Evolutionary conservation across 208 protist species (phyloP).

Genomic region (Strigomonas galati): DNA sequence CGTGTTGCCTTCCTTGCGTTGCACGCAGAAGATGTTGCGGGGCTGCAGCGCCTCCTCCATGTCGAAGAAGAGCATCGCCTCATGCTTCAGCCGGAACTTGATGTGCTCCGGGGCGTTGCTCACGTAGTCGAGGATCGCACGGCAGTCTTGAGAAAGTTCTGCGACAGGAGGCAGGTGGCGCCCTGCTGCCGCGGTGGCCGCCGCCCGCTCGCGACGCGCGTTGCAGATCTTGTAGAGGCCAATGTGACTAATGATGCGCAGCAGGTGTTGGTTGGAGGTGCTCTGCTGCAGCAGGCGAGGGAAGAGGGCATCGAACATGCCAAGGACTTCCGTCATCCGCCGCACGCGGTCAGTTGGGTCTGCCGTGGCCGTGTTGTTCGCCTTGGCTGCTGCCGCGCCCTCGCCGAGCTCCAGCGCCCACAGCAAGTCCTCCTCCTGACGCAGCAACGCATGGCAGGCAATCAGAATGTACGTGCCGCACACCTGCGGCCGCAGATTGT

Average conservation of each 20-base stretch:
- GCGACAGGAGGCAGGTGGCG: conserved; percentile 15
- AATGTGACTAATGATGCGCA: conserved; percentile 87
- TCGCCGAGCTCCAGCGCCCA: neutral
- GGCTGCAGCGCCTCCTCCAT: conserved; percentile 41
- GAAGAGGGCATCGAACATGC: conserved; percentile 44
- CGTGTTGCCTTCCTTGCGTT: conserved; percentile 76
- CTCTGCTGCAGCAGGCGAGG: conserved; percentile 78
- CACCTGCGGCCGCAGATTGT: conserved; percentile 72
- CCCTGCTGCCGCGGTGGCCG: neutral
- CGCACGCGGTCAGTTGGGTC: neutral
- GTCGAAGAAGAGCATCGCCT: conserved; percentile 72
- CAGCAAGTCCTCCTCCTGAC: conserved; percentile 22
- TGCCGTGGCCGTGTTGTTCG: neutral
- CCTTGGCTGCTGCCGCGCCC: neutral
- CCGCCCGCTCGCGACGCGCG: conserved; percentile 25
- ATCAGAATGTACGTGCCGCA: conserved; percentile 80
- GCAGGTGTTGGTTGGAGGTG: conserved; percentile 86
- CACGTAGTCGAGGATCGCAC: conserved; percentile 73
- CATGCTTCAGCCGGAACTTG: conserved; percentile 75
- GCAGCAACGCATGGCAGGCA: conserved; percentile 60
- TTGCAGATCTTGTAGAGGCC: conserved; percentile 60
- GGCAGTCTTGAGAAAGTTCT: conserved; percentile 15
- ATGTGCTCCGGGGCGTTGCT: conserved; percentile 58
- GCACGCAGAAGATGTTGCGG: conserved; percentile 69
- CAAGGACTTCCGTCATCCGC: conserved; percentile 15